A percentile compares a stretch with the other conserved stretches of the same genome.
These are phyloP conservation scores for Colletotrichum camelliae DNA, from an alignment of 2,329 filamentous ascomycete species.

Conservation along the genomic window DNA sequence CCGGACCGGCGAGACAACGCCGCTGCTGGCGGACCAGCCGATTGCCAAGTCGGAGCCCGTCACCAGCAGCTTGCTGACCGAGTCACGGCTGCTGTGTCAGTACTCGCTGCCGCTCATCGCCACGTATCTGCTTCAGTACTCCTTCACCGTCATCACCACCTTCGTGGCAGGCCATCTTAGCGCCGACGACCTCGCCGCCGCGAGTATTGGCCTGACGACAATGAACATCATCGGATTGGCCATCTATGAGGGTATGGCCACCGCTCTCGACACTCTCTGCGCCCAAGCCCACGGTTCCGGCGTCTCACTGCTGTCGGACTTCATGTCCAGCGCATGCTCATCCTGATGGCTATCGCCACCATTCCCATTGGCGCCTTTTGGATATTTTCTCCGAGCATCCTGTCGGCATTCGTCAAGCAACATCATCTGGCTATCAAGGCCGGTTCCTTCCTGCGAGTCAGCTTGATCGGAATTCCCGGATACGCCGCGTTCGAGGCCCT, in stretches of 20 bases:
- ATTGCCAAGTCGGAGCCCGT: conserved; percentile 8
- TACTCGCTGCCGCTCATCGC: conserved; percentile 54
- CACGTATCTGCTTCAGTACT: conserved; percentile 58
- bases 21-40: conserved; percentile 16
- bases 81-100: conserved; percentile 15
- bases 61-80: background rate
- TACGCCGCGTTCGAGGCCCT: conserved; percentile 59
- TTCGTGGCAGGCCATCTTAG: conserved; percentile 58
- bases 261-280: conserved; percentile 55
- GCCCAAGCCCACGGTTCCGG: conserved; percentile 56
- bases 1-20: conserved; percentile 13
- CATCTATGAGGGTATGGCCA: conserved; percentile 56
- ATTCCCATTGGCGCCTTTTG: conserved; percentile 55
- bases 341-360: conserved; percentile 51
- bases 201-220: conserved; percentile 56
- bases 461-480: conserved; percentile 55
- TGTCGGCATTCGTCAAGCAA: conserved; percentile 51
- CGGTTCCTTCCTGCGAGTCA: conserved; percentile 52
- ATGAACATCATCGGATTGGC: conserved; percentile 59
- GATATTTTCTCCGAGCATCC: conserved; percentile 51
- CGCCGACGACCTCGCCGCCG: conserved; percentile 56
- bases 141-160: conserved; percentile 55
- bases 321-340: conserved; percentile 57
- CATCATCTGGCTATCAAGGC: conserved; percentile 52
- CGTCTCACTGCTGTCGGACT: conserved; percentile 53